These are phyloP conservation scores for Trametes gibbosa DNA, from an alignment of 768 basidiomycete species.

Conservation along the genomic window DNA sequence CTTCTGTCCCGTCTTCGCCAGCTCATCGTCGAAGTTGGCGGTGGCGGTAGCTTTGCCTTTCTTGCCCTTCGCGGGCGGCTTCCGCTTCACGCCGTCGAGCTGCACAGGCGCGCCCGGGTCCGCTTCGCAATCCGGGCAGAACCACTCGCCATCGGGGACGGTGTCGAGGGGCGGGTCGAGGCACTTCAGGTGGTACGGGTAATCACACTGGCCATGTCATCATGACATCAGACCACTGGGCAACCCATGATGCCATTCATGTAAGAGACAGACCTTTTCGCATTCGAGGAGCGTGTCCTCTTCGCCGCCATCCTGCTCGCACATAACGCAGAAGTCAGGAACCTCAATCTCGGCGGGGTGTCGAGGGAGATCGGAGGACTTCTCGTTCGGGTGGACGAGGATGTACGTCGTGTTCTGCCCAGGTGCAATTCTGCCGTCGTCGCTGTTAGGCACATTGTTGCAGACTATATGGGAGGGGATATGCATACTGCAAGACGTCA, in stretches of 20 bases:
- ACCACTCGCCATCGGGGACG: slow-evolving; percentile 91
- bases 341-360: slow-evolving; percentile 74
- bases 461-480: background rate
- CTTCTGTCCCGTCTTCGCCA: slow-evolving; percentile 32
- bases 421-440: slow-evolving; percentile 61
- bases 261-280: slow-evolving; percentile 62
- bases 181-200: slow-evolving; percentile 82
- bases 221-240: no score
- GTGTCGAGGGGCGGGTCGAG: slow-evolving; percentile 71
- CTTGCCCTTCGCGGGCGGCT: slow-evolving; percentile 13
- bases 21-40: slow-evolving; percentile 17
- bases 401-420: slow-evolving; percentile 87
- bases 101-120: slow-evolving; percentile 52
- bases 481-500: slow-evolving; percentile 71
- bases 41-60: slow-evolving; percentile 29
- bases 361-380: slow-evolving; percentile 73
- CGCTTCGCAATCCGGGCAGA: slow-evolving; percentile 72
- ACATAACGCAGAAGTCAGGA: slow-evolving; percentile 68
- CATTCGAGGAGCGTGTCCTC: slow-evolving; percentile 80
- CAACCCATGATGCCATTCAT: background rate
- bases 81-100: slow-evolving; percentile 20
- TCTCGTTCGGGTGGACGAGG: slow-evolving; percentile 72
- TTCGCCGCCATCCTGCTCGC: slow-evolving; percentile 66
- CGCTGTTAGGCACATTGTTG: background rate
- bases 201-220: slow-evolving; percentile 64